A percentile compares a stretch with the other conserved stretches of the same genome.
Conservation (phyloP, 345 rosid genomes). For the Moricandia moricandioides region DNA sequence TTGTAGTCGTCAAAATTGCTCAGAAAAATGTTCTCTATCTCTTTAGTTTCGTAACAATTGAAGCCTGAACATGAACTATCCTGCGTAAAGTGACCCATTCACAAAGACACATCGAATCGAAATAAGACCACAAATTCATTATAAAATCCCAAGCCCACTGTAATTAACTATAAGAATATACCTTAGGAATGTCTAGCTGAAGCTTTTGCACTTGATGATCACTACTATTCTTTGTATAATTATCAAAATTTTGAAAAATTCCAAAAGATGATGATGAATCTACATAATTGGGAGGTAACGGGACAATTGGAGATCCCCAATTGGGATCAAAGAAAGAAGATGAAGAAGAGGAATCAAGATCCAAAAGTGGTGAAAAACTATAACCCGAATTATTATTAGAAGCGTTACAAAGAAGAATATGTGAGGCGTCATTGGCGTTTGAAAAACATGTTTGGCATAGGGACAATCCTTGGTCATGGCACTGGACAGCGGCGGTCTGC, state of each 20-base stretch:
- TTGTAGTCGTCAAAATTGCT: neutral
- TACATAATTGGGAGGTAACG: neutral
- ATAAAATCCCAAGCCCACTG: neutral
- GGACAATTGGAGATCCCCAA: neutral
- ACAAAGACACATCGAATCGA: neutral
- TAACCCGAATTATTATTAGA: neutral
- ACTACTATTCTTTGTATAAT: constrained; percentile 2
- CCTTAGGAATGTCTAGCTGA: constrained; percentile 7
- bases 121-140: neutral
- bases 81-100: constrained; percentile 1
- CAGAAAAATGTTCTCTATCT: constrained; percentile 10
- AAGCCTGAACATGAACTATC: constrained; percentile 16
- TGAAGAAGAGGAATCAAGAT: constrained; percentile 12
- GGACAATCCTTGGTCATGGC: neutral
- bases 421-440: neutral
- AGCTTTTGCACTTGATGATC: constrained; percentile 6
- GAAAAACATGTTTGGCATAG: constrained; percentile 7
- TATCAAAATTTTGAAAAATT: neutral
- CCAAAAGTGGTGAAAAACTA: constrained; percentile 2
- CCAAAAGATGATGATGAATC: neutral
- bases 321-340: neutral
- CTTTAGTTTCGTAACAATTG: constrained; percentile 3
- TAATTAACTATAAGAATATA: neutral
- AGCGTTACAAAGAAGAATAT: neutral
- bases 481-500: neutral